These are phyloP conservation scores for Jasminum sambac DNA, from an alignment of 257 asterid species.

Conservation along the genomic window DNA sequence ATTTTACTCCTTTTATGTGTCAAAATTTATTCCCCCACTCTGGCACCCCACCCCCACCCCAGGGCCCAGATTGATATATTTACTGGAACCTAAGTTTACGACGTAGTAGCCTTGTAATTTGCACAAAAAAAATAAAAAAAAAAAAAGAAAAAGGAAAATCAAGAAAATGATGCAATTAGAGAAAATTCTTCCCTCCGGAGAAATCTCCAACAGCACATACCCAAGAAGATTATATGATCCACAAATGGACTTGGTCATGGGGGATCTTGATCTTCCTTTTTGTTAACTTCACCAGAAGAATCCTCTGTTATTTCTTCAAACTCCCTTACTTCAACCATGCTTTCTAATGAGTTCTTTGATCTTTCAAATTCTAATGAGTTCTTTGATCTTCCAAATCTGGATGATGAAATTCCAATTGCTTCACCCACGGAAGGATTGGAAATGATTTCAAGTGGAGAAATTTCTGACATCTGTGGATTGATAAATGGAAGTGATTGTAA, in stretches of 20 bases:
- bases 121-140: too few relatives aligned
- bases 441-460: slow-evolving; percentile 20
- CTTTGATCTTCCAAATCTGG: slow-evolving; percentile 33
- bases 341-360: slow-evolving; percentile 37
- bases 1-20: slow-evolving; percentile 17
- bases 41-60: too few relatives aligned
- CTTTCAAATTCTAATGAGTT: slow-evolving; percentile 37
- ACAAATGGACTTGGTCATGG: slow-evolving; percentile 26
- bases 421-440: slow-evolving; percentile 32
- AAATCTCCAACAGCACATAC: slow-evolving; percentile 26
- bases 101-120: slow-evolving; percentile 19
- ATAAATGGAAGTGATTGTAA: slow-evolving; percentile 40
- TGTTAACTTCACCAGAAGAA: slow-evolving; percentile 37
- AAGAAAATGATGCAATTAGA: slow-evolving; percentile 49
- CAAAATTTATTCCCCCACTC: slow-evolving; percentile 28
- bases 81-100: slow-evolving; percentile 12
- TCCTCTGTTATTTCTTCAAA: slow-evolving; percentile 47
- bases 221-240: slow-evolving; percentile 29
- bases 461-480: slow-evolving; percentile 40
- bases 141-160: slow-evolving; percentile 13
- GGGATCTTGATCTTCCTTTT: slow-evolving; percentile 31
- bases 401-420: slow-evolving; percentile 29
- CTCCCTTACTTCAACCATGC: slow-evolving; percentile 35
- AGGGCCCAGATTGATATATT: slow-evolving; percentile 10
- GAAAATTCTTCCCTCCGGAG: slow-evolving; percentile 44